Base-by-base conservation (phyloP, 441 rosid species). In the Pelargonium cotyledonis region DNA sequence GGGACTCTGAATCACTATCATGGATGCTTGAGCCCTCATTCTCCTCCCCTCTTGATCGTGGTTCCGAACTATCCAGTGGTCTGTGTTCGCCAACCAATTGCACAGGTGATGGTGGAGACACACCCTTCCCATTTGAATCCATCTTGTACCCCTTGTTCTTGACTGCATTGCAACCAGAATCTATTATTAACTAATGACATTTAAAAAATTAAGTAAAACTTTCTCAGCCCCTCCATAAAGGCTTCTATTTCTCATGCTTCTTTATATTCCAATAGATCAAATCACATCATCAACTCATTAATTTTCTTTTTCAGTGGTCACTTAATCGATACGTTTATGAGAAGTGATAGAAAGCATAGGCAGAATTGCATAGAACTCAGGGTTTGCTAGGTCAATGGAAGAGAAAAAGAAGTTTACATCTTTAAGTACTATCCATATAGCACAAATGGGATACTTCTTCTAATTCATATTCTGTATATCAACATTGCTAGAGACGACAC, bases 141-240 rank as follows among this genome's bases (percentile, higher is more conserved):
- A 68, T 79, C 74, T 83, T 79, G 70, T 70, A 66, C 3, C 44
- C 81, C 68, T 82, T 78, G 72, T 79, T 81, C 72, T 66, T 78
- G 74, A 80, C 83, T 76, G 82, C 65, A 75, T 67, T 46, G 44
- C 71, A 71, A 78, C 53, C 58, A 19, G 61, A 61, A 16, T 73
- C 68, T 64, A 72, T 64, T 51, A 67, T 58, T 12, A 72, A 41
- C 63, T 67, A 64, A 66, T 14, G 68, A 46, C 63, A 64, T 70
- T 61, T 31, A 31, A 47, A 73, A 49, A 62, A 73, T 58, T 44
- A 6, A 65, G 63, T 7, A 72, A 65, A 14, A 31, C 14, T 49
- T 64, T 6, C 65, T 65, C 47, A 68, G 53, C 64, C 49, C 38
- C 23, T 23, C 31, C 19, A 26, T 40, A 69, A 61, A 29, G 21